Evolutionary conservation across 345 rosid genomes (phyloP), one percentile per base, ranked within the genome.

Genomic region (Noccaea caerulescens): DNA sequence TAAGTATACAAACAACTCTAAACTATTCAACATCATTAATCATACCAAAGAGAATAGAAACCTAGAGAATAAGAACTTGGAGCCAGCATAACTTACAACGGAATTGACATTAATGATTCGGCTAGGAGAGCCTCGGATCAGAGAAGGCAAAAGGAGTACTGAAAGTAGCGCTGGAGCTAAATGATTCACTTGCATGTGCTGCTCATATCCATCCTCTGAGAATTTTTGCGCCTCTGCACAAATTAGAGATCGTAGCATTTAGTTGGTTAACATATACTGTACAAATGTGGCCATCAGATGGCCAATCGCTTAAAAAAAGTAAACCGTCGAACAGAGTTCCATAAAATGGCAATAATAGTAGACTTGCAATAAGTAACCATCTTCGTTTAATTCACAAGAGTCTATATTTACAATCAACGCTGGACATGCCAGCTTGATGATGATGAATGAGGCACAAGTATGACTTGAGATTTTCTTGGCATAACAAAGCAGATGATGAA

Each of bases 171-270:
- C 90, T 54, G 98, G 98, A 79, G 97, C 97, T 63, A 94, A 80
- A 84, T 94, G 98, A 84, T 94, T 94, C 43, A 92, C 99, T 94
- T 92, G 98, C 93, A 92, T 87, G 71, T 94, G 99, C 55, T 88
- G 89, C 83, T 94, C 98, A 73, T 84, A 79, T 37, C 93, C 96
- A 73, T 94, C 92, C 71, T 86, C 89, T 23, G 99, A 91, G 81
- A 94, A 88, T 44, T 78, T 89, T 77, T 94, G 97, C 27, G 93
- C 87, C 78, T 86, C 97, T 92, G 76, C 58, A 73, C 1, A 64
- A 49, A 42, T 42, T 4, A 64, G 18, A 25, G 71, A 34, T 16
- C 54, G 36, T 61, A 63, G 55, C 72, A 80, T 36, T 58, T 41
- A 76, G 52, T 42, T 44, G 33, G 33, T 27, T 58, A 47, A 58